Base-by-base conservation (phyloP, 2,329 filamentous ascomycete genomes). In the Neocucurbitaria cava region DNA sequence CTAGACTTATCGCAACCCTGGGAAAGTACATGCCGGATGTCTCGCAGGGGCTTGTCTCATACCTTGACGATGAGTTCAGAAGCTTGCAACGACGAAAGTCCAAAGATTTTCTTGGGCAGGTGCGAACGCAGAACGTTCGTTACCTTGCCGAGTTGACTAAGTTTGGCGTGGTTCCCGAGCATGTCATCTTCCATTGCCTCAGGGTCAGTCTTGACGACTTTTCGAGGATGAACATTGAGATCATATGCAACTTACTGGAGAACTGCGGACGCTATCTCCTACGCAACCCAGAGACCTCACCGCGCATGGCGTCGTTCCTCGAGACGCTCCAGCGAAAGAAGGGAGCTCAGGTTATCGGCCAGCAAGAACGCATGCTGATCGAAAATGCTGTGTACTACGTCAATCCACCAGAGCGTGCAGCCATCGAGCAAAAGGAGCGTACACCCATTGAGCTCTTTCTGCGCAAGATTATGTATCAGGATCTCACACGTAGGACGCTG, bases 311-410 rank as follows among this genome's bases (percentile, higher is more conserved):
- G 1, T 94, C 91, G 0, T 99, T 99, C 74, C 78, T 99, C 21
- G 95, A 99, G 76, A 99, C 93, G 0, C 81, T 99, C 13, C 91
- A 96, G 72, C 89, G 95, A 53, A 99, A 99, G 81, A 99, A 99
- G 78, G 87, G 90, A 7, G 93, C 95, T 7, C 92, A 97, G 72
- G 93, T 98, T 71, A 88, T 99, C 53, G 94, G 93, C 13, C 92
- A 96, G 68, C 92, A 96, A 65, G 95, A 99, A 77, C 89, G 93
- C 35, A 98, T 99, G 93, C 86, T 98, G 26, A 95, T 99, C 53
- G 95, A 99, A 75, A 99, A 99, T 72, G 95, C 95, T 3, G 87
- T 97, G 53, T 99, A 99, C 77, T 98, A 97, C 66, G 95, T 99
- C 52, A 95, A 98, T 68, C 95, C 95, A 13, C 96, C 95, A 0